phyloP scores from a whole-genome alignment of 768 basidiomycete genomes.

The Arthromyces matolae region DNA sequence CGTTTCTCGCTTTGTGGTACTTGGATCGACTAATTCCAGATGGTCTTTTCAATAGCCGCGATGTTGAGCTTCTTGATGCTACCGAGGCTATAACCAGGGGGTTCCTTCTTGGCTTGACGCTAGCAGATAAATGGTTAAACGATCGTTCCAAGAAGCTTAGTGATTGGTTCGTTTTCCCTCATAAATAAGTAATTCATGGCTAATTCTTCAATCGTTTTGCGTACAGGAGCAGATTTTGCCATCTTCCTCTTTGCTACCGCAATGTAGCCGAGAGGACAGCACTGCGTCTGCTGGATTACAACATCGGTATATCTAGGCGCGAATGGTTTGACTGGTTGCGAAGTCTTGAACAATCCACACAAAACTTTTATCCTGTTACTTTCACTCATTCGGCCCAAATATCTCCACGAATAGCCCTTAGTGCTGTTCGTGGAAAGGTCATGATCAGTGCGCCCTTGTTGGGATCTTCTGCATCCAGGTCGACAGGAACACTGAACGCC shows the following conservation, averaged over 20 bases:
- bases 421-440: neutral
- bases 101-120: slow-evolving; percentile 49
- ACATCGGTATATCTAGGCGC: slow-evolving; percentile 10
- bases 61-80: slow-evolving; percentile 32
- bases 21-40: slow-evolving; percentile 50
- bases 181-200: neutral
- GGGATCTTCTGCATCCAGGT: neutral
- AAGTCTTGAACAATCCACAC: slow-evolving; percentile 5
- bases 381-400: neutral
- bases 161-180: slow-evolving; percentile 41
- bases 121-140: slow-evolving; percentile 63
- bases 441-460: neutral
- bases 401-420: slow-evolving; percentile 3
- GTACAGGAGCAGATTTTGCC: slow-evolving; percentile 12
- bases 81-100: slow-evolving; percentile 45
- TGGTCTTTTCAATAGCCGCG: slow-evolving; percentile 32
- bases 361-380: neutral
- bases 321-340: slow-evolving; percentile 17
- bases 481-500: neutral
- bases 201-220: neutral
- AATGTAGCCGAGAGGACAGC: slow-evolving; percentile 10
- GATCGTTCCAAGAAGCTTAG: slow-evolving; percentile 51
- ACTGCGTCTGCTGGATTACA: slow-evolving; percentile 14
- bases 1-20: slow-evolving; percentile 58
- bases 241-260: slow-evolving; percentile 6